Conservation (phyloP, 2,329 filamentous ascomycete genomes). For the Decorospora gaudefroyi region DNA sequence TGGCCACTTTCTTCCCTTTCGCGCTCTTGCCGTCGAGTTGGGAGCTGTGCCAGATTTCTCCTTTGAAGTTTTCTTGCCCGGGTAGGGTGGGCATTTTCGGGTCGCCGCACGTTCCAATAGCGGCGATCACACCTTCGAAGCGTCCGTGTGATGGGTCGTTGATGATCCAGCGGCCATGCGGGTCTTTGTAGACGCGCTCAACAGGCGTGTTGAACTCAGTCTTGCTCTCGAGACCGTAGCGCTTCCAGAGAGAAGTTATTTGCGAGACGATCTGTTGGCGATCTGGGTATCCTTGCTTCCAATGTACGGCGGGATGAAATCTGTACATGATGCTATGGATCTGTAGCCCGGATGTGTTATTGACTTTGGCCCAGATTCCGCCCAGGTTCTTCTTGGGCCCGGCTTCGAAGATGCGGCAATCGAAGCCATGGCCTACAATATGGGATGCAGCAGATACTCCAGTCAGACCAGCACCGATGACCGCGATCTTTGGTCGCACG, state of each 20-base stretch:
- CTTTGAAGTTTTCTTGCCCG: conserved; percentile 73
- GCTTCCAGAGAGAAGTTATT: conserved; percentile 72
- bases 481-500: conserved; percentile 61
- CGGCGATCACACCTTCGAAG: conserved; percentile 79
- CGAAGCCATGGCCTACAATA: conserved; percentile 83
- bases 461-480: conserved; percentile 63
- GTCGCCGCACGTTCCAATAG: conserved; percentile 79
- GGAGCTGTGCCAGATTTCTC: conserved; percentile 74
- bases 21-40: conserved; percentile 73
- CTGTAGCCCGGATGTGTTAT: conserved; percentile 79
- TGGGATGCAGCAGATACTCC: conserved; percentile 78
- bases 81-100: conserved; percentile 72
- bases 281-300: conserved; percentile 75
- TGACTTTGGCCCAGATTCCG: conserved; percentile 82
- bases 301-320: conserved; percentile 79
- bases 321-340: conserved; percentile 88
- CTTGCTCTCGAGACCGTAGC: conserved; percentile 70
- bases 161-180: conserved; percentile 73
- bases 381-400: conserved; percentile 68
- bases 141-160: conserved; percentile 71
- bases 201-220: conserved; percentile 75
- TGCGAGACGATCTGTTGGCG: conserved; percentile 75
- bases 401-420: conserved; percentile 77
- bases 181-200: conserved; percentile 69
- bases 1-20: conserved; percentile 72